Percentiles rank a stretch among this genome's conserved stretches.
These are phyloP conservation scores for Knoxdaviesia capensis DNA, from an alignment of 2,329 filamentous ascomycete species.

Conservation along the genomic window DNA sequence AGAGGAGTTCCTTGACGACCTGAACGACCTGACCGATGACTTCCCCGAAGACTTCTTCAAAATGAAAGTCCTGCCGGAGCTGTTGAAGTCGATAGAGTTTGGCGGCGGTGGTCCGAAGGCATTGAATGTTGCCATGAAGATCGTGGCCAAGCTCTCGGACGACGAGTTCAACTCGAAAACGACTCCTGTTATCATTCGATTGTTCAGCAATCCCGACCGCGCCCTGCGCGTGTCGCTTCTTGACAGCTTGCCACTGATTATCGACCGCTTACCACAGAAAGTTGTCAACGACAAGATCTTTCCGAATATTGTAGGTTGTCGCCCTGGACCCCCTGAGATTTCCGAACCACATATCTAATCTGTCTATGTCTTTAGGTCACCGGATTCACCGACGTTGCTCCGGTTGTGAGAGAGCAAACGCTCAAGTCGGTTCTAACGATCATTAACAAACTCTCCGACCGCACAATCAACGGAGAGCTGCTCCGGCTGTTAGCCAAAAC, in stretches of 20 bases:
- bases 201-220: conserved; percentile 82
- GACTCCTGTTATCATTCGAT: conserved; percentile 65
- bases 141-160: conserved; percentile 64
- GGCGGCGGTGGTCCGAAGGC: conserved; percentile 89
- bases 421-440: conserved; percentile 83
- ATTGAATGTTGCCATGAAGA: conserved; percentile 74
- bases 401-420: conserved; percentile 84
- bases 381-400: conserved; percentile 81
- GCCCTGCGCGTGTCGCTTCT: conserved; percentile 80
- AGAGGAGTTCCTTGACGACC: conserved; percentile 63
- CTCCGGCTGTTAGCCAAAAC: conserved; percentile 84
- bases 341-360: conserved; percentile 9
- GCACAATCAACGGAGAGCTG: conserved; percentile 83
- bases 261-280: conserved; percentile 73
- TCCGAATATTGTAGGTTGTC: conserved; percentile 55
- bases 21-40: conserved; percentile 75
- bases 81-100: conserved; percentile 98
- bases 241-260: conserved; percentile 77
- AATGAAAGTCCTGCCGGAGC: conserved; percentile 83
- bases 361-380: conserved; percentile 38
- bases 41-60: conserved; percentile 98
- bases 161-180: conserved; percentile 80
- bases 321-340: too few relatives aligned
- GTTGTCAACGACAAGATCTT: conserved; percentile 94
- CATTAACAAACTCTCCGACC: conserved; percentile 75